These are phyloP conservation scores for Chrysochromulina parva DNA, from an alignment of 78 protist genomes.

Conservation along the genomic window DNA sequence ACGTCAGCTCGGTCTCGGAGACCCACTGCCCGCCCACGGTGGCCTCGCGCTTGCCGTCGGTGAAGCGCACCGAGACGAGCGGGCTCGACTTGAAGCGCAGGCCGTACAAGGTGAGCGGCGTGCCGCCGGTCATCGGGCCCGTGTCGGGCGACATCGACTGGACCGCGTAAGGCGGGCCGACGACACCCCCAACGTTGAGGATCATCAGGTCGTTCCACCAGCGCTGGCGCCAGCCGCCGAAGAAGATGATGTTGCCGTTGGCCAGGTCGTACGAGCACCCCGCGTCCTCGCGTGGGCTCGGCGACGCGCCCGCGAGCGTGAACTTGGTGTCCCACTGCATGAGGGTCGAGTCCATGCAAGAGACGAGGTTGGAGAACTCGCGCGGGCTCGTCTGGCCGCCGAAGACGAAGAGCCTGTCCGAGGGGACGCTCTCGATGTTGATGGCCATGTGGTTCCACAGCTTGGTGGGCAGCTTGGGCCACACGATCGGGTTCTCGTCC, in stretches of 20 bases:
- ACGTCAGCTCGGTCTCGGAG: background rate
- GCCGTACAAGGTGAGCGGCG: background rate
- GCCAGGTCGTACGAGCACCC: slow-evolving; percentile 12
- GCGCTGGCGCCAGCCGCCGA: slow-evolving; percentile 44
- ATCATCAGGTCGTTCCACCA: slow-evolving; percentile 1
- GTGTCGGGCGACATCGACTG: background rate
- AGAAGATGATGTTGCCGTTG: background rate
- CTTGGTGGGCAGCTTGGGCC: background rate
- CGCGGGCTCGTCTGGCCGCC: background rate
- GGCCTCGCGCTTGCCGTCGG: slow-evolving; percentile 25
- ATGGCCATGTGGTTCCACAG: background rate
- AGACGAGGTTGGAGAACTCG: background rate
- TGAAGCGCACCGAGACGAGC: background rate
- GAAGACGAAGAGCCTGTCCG: background rate
- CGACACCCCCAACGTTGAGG: slow-evolving; percentile 38
- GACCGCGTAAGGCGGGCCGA: slow-evolving; percentile 51
- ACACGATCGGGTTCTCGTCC: background rate
- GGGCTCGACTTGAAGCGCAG: background rate
- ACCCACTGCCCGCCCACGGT: background rate
- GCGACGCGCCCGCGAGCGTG: background rate
- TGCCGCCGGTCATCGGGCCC: slow-evolving; percentile 38
- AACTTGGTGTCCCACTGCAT: background rate
- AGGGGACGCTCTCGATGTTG: background rate
- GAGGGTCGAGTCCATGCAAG: background rate
- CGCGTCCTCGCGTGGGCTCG: slow-evolving; percentile 33